Evolutionary conservation across 2,329 filamentous ascomycete genomes (phyloP).

Genomic region (Sarocladiaceae sp.): DNA sequence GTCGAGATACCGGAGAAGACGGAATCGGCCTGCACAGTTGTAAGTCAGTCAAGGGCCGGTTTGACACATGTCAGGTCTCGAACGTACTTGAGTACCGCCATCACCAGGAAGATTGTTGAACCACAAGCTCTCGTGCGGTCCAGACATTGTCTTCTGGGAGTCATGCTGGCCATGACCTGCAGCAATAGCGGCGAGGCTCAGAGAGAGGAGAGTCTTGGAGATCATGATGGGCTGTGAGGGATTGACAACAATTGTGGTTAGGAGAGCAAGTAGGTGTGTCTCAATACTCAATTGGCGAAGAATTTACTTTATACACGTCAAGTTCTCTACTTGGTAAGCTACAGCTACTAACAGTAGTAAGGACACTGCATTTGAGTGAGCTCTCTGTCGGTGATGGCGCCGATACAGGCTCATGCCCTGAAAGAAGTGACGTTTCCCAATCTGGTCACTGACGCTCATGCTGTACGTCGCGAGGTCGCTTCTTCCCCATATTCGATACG

Average conservation of each 20-base stretch:
- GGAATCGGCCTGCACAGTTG: constrained; percentile 60
- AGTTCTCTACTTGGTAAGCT: too few relatives aligned
- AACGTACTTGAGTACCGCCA: constrained; percentile 68
- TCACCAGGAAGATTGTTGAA: constrained; percentile 79
- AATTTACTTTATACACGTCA: not conserved
- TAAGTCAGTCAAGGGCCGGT: not conserved
- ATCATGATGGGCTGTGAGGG: not conserved
- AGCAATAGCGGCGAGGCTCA: constrained; percentile 42
- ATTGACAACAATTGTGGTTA: not conserved
- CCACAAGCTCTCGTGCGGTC: constrained; percentile 71
- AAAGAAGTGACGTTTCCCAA: not conserved
- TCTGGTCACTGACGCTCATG: constrained; percentile 5
- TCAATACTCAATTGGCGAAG: not conserved
- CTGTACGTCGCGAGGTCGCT: not conserved
- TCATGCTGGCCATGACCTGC: constrained; percentile 54
- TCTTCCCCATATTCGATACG: not conserved
- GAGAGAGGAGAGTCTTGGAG: constrained; percentile 19
- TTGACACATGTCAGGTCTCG: not conserved
- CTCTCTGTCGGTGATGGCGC: too few relatives aligned
- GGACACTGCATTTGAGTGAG: too few relatives aligned
- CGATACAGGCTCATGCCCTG: not conserved
- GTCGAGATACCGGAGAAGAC: constrained; percentile 86
- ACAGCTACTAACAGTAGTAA: too few relatives aligned
- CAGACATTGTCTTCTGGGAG: constrained; percentile 52
- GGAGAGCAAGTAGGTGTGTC: not conserved